Evolutionary conservation across 768 basidiomycete species (phyloP), one percentile per base, ranked within the genome.

Genomic region (Tulasnella sp.): DNA sequence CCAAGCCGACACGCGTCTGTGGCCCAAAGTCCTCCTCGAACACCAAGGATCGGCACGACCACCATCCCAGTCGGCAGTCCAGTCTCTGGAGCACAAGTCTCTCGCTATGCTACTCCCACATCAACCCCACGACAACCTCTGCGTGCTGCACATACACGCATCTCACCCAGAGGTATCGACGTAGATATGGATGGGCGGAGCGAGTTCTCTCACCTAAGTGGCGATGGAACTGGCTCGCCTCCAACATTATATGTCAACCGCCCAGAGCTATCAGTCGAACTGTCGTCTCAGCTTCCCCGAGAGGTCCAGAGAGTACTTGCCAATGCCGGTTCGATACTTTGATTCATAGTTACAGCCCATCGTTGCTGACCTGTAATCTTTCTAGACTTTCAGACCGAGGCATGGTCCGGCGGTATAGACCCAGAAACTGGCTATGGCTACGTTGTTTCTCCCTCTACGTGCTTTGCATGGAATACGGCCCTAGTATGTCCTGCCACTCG

Each of bases 391-490:
- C 32, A 45, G 29, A 34, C 23, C 11, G 35, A 54, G 17, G 55
- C 41, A 3, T 56, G 25, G 19, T 23, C 45, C 19, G 53, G 59
- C n/a, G 31, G 31, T 15, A 37, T 60, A 9, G 59, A 60, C 34
- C 17, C 15, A n/a, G 41, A n/a, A 14, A 54, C 49, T 46, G 46
- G 41, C 5, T 60, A 31, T 19, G 53, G 25, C 3, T 32, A 39
- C 19, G 21, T 60, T n/a, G 31, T 56, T 5, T 54, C 53, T 5
- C 32, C 15, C 9, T 23, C 27, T 23, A 46, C 40, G 6, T 45
- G 52, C 14, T 60, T 55, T 37, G 59, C 40, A n/a, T 60, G 59
- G 59, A 39, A 56, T 31, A 43, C 27, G 19, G 35, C 57, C 19
- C 32, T 32, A 3, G 54, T 42, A 7, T 25, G 54, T n/a, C 39